Percentiles rank a stretch among this genome's conserved stretches.
phyloP scores from a whole-genome alignment of 768 basidiomycete genomes.

The Russula ochroleuca region DNA sequence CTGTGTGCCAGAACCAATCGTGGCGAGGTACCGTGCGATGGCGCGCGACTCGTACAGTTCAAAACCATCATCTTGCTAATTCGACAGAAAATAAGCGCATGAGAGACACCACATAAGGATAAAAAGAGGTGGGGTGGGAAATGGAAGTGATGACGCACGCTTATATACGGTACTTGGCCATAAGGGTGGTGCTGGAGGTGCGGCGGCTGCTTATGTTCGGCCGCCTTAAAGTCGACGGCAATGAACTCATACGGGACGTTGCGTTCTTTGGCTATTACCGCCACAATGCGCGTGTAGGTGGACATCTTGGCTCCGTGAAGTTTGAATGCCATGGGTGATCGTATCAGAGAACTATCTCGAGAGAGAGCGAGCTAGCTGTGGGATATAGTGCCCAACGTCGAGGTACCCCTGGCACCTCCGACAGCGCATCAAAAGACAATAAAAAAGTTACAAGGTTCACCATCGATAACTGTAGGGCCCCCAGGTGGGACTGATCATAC shows the following conservation, averaged over 20 bases:
- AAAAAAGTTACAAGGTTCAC: too few relatives aligned
- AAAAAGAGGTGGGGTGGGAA: background rate
- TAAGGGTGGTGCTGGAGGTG: slow-evolving; percentile 18
- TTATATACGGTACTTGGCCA: slow-evolving; percentile 17
- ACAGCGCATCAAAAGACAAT: too few relatives aligned
- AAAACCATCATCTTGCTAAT: slow-evolving; percentile 32
- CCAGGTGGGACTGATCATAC: too few relatives aligned
- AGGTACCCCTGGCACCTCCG: too few relatives aligned
- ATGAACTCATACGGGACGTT: background rate
- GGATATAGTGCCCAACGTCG: too few relatives aligned
- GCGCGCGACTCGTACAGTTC: slow-evolving; percentile 33
- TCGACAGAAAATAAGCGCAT: background rate
- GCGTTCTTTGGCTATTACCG: slow-evolving; percentile 12
- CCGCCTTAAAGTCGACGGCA: background rate
- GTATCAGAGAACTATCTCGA: too few relatives aligned
- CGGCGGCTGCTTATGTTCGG: slow-evolving; percentile 6
- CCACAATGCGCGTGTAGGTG: slow-evolving; percentile 15
- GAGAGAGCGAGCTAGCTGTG: too few relatives aligned
- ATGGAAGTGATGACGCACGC: background rate
- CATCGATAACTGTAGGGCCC: too few relatives aligned
- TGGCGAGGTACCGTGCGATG: slow-evolving; percentile 30
- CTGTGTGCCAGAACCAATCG: slow-evolving; percentile 29
- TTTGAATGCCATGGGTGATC: slow-evolving; percentile 1
- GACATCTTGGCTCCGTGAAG: background rate
- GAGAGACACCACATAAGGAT: background rate